Evolutionary conservation across 2,329 filamentous ascomycete genomes (phyloP).

Genomic region (Fusarium xylarioides): DNA sequence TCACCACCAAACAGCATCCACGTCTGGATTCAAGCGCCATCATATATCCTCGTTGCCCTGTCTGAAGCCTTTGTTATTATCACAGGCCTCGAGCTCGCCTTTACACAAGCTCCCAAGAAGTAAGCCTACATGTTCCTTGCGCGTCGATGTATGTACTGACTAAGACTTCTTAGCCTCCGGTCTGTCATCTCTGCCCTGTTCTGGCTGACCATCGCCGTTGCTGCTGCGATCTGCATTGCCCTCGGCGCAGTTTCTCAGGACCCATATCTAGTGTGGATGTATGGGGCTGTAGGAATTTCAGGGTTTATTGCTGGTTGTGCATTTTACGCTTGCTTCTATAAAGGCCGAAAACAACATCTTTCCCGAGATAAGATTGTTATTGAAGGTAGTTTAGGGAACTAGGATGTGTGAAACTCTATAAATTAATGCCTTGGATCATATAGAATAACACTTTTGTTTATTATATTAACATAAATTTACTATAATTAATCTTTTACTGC

Average conservation of each 20-base stretch:
- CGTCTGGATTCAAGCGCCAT: not conserved
- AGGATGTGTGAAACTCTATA: not conserved
- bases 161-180: not conserved
- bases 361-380: not conserved
- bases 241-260: not conserved
- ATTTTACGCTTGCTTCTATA: slow-evolving; percentile 1
- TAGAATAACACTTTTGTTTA: too few relatives aligned
- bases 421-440: too few relatives aligned
- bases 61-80: slow-evolving; percentile 3
- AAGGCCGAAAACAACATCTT: not conserved
- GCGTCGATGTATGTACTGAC: not conserved
- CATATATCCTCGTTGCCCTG: not conserved
- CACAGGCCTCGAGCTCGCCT: slow-evolving; percentile 1
- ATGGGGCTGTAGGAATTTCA: not conserved
- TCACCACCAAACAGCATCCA: slow-evolving; percentile 1
- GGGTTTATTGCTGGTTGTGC: not conserved
- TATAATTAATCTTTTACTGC: too few relatives aligned
- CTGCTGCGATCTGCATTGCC: not conserved
- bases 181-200: slow-evolving; percentile 6
- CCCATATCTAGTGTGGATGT: slow-evolving; percentile 5
- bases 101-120: not conserved
- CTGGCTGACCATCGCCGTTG: not conserved
- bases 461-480: too few relatives aligned
- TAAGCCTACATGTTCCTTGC: not conserved
- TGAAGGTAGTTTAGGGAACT: not conserved